Conservation (phyloP, 306 rosid species). For the Betula pendula region DNA sequence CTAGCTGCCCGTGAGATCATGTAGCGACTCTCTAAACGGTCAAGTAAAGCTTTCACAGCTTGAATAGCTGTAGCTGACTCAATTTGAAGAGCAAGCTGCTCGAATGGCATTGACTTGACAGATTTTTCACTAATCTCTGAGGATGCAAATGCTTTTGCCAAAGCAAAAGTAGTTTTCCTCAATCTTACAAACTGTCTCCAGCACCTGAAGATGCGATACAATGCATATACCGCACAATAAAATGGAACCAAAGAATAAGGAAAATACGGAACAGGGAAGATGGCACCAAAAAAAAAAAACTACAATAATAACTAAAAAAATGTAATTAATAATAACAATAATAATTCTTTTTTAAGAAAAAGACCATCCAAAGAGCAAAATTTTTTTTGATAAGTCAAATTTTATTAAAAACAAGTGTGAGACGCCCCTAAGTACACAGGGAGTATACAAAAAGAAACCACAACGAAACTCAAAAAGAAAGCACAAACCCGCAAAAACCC, state of each 20-base stretch:
- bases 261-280: background rate
- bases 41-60: slow-evolving; percentile 45
- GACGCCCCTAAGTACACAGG: too few species aligned
- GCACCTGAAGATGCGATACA: slow-evolving; percentile 34
- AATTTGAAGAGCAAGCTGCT: slow-evolving; percentile 51
- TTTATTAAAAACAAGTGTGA: too few species aligned
- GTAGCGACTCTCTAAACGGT: slow-evolving; percentile 46
- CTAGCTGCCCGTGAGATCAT: slow-evolving; percentile 34
- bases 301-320: background rate
- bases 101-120: slow-evolving; percentile 51
- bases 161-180: slow-evolving; percentile 39
- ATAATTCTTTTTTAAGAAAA: too few species aligned
- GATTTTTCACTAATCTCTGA: slow-evolving; percentile 37
- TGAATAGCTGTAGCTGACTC: slow-evolving; percentile 45
- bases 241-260: background rate
- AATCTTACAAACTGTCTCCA: slow-evolving; percentile 45
- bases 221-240: background rate
- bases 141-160: slow-evolving; percentile 42
- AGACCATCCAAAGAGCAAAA: background rate
- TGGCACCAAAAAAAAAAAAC: background rate
- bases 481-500: too few species aligned
- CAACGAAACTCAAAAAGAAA: too few species aligned
- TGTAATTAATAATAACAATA: too few species aligned
- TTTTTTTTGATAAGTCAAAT: too few species aligned
- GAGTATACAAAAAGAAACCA: too few species aligned